Evolutionary conservation across 805 yeast genomes (phyloP), one percentile per base, ranked within the genome.

Genomic region (Cyberlindnera euphorbiae): DNA sequence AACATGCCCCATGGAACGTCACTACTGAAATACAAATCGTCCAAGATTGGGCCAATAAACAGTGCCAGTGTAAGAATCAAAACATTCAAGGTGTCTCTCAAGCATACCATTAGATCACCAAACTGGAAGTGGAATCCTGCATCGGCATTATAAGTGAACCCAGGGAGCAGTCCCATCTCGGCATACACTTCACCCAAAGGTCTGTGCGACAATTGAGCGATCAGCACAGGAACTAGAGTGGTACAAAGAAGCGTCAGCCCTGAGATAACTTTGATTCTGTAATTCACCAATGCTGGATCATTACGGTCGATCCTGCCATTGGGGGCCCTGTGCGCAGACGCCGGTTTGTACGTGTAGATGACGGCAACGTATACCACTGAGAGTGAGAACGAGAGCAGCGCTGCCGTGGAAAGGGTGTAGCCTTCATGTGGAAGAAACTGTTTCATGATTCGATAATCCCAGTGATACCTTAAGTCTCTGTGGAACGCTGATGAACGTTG

Each of bases 31-130:
- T 55, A 30, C 11, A 66, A 9, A 28, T 57, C 54, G 25, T 70
- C 65, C 7, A 61, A 33, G 4, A 74, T 42, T 2, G 80, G 79
- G 2, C 81, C 82, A 4, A 59, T 45, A 41, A 71, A 72, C 2
- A 80, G 59, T 0, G 65, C 54, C 3, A 53, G 36, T 2, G 74
- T 65, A 7, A 70, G 44, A 0, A 54, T 12, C 8, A 61, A 29
- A 2, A 56, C 49, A 15, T 45, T 42, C 0, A 41, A 3, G 3
- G 46, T 39, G 26, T 53, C 59, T 8, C 23, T 22, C 1, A 44
- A 8, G 26, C 22, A 21, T 5, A 41, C 3, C 45, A 60, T 10
- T 17, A 36, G 8, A 23, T 31, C 5, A 38, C 26, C 26, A 7
- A 24, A 8, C 6, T 30, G 30, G 24, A 40, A 44, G 9, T 19